These are phyloP conservation scores for Combretum micranthum DNA, from an alignment of 345 rosid species.

Conservation along the genomic window DNA sequence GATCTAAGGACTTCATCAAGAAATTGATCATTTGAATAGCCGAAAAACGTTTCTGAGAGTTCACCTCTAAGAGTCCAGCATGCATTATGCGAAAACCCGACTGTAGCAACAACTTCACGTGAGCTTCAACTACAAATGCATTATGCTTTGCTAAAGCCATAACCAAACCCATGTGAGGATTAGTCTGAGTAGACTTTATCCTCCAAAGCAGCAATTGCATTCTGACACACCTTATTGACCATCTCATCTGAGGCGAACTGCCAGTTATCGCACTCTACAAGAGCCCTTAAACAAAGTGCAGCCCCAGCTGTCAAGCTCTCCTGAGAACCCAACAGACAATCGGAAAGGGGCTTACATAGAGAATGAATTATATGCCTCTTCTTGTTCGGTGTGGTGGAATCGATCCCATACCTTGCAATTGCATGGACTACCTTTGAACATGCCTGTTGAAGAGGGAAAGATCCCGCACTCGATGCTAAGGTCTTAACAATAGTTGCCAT, in stretches of 20 bases:
- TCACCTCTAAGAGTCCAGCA: conserved; percentile 51
- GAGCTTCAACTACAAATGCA: conserved; percentile 78
- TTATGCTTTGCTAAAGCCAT: conserved; percentile 87
- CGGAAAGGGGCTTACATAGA: conserved; percentile 75
- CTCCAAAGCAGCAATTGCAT: conserved; percentile 81
- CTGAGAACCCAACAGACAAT: conserved; percentile 70
- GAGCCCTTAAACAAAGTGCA: conserved; percentile 83
- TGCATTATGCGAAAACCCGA: conserved; percentile 52
- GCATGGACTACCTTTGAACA: conserved; percentile 93
- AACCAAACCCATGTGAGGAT: conserved; percentile 66
- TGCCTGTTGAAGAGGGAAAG: conserved; percentile 94
- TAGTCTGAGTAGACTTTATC: conserved; percentile 67
- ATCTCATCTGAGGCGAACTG: conserved; percentile 80
- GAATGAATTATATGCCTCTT: conserved; percentile 69
- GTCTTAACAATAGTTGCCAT: conserved; percentile 82
- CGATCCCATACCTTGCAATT: conserved; percentile 85
- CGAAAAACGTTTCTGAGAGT: conserved; percentile 77
- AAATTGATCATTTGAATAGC: conserved; percentile 90
- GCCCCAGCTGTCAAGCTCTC: conserved; percentile 83
- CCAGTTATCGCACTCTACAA: conserved; percentile 90
- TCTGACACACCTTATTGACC: conserved; percentile 86
- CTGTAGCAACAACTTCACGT: conserved; percentile 70
- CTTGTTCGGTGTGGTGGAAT: conserved; percentile 62
- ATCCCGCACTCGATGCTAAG: conserved; percentile 81
- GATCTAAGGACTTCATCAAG: conserved; percentile 76